phyloP scores from a whole-genome alignment of 202 grass and related monocot genomes.

The Elaeis oleifera region DNA sequence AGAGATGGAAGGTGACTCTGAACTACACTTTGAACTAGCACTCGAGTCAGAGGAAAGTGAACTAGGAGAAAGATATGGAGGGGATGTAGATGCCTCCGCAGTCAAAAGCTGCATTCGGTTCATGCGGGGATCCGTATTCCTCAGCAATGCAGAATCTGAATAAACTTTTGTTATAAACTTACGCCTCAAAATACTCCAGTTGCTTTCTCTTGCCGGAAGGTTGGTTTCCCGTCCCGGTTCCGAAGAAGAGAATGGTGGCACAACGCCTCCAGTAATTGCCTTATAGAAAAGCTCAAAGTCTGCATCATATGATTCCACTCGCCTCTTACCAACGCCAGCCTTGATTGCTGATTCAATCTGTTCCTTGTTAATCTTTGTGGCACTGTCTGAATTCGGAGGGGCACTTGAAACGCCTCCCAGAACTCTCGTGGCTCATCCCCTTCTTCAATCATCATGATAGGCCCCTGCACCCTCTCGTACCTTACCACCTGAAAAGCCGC shows the following conservation, averaged over 20 bases:
- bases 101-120: slow-evolving; percentile 33
- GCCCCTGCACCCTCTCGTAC: slow-evolving; percentile 89
- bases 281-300: slow-evolving; percentile 87
- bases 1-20: slow-evolving; percentile 80
- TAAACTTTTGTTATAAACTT: slow-evolving; percentile 63
- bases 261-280: slow-evolving; percentile 72
- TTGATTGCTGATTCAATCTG: slow-evolving; percentile 45
- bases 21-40: slow-evolving; percentile 79
- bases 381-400: slow-evolving; percentile 5
- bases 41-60: slow-evolving; percentile 82
- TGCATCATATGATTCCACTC: slow-evolving; percentile 62
- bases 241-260: slow-evolving; percentile 78
- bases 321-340: slow-evolving; percentile 42
- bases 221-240: slow-evolving; percentile 55
- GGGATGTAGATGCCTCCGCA: slow-evolving; percentile 50
- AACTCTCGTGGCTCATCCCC: slow-evolving; percentile 66
- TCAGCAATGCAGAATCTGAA: slow-evolving; percentile 60
- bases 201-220: slow-evolving; percentile 86
- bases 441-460: slow-evolving; percentile 56
- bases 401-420: slow-evolving; percentile 77
- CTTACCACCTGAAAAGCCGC: slow-evolving; percentile 86
- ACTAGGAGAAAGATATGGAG: slow-evolving; percentile 80
- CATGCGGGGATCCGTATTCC: slow-evolving; percentile 39
- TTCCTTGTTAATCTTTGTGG: slow-evolving; percentile 42
- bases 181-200: slow-evolving; percentile 66